Base-by-base conservation (phyloP, 2,329 filamentous ascomycete genomes). In the Fusarium lateritium region DNA sequence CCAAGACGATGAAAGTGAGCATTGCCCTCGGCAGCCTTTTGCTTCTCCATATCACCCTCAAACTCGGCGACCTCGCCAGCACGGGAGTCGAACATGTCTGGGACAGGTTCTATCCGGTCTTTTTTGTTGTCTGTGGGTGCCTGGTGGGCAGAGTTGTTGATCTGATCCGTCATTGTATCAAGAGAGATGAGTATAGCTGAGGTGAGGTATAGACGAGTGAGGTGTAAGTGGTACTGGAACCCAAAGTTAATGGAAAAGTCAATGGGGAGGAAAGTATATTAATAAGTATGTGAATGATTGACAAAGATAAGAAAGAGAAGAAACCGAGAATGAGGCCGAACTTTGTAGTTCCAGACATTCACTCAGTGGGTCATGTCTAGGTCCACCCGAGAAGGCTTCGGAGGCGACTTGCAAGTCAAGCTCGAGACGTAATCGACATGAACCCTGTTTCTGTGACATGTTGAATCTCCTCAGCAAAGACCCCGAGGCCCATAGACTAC, bases 1-100 rank as follows among this genome's bases (percentile, higher is more conserved):
- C 85, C 85, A 22, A 88, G 81, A 40, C 83, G 82, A 65, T 85
- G 78, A 75, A 87, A 88, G 56, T 85, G 81, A 15, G 82, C 83
- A 49, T 78, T 75, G 56, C 84, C 85, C 69, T 82, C 74, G 8
- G 79, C 79, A 14, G 78, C 78, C 73, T 83, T 85, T 65, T 82
- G 80, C 75, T 83, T 81, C 76, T 86, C 84, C 40, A 82, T 69
- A 65, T 85, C 83, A 57, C 74, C 77, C 52, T 77, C 75, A 56
- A 72, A 60, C 81, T 90, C 45, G 84, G 73, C 65, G 6, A 72
- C 61, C 53, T 80, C 78, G 34, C 78, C 78, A 15, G 74, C 69
- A 15, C 75, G 70, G 44, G 69, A 69, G 57, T 68, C 74, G 21
- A 76, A 69, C 60, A 76, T 72, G 55, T 77, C 76, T 31, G 65